A percentile compares a stretch with the other conserved stretches of the same genome.
Conservation (phyloP, 768 basidiomycete species). For the Pleurotus eryngii region DNA sequence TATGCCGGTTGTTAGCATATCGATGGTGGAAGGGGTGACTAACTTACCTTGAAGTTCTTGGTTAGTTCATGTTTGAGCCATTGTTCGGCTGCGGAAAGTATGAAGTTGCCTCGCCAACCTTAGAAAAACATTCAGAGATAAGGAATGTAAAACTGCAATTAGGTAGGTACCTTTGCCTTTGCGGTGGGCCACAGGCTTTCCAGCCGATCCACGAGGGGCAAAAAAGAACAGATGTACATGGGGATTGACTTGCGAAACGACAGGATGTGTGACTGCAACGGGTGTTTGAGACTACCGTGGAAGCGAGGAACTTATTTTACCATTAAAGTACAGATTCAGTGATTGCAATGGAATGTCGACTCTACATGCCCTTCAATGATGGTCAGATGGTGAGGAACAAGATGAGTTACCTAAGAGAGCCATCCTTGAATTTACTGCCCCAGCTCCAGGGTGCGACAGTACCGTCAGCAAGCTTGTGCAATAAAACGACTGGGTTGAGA, state of each 20-base stretch:
- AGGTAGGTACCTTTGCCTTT: slow-evolving; percentile 75
- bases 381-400: slow-evolving; percentile 9
- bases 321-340: slow-evolving; percentile 86
- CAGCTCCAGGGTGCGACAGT: slow-evolving; percentile 88
- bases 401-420: slow-evolving; percentile 66
- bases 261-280: slow-evolving; percentile 75
- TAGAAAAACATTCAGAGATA: neutral
- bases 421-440: slow-evolving; percentile 93
- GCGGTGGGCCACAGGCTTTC: slow-evolving; percentile 90
- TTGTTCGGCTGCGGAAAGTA: slow-evolving; percentile 89
- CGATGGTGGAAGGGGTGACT: slow-evolving; percentile 3
- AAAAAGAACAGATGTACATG: slow-evolving; percentile 96
- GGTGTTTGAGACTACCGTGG: slow-evolving; percentile 3
- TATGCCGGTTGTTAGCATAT: slow-evolving; percentile 8
- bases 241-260: slow-evolving; percentile 92
- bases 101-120: slow-evolving; percentile 95
- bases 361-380: slow-evolving; percentile 31
- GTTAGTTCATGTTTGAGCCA: slow-evolving; percentile 94
- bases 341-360: slow-evolving; percentile 95
- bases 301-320: slow-evolving; percentile 27
- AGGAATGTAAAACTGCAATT: neutral
- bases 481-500: slow-evolving; percentile 89
- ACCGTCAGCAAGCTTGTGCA: slow-evolving; percentile 86
- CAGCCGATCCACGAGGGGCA: slow-evolving; percentile 83
- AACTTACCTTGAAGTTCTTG: slow-evolving; percentile 86